These are phyloP conservation scores for Sporothrix luriei DNA, from an alignment of 2,329 filamentous ascomycete genomes.

Conservation along the genomic window DNA sequence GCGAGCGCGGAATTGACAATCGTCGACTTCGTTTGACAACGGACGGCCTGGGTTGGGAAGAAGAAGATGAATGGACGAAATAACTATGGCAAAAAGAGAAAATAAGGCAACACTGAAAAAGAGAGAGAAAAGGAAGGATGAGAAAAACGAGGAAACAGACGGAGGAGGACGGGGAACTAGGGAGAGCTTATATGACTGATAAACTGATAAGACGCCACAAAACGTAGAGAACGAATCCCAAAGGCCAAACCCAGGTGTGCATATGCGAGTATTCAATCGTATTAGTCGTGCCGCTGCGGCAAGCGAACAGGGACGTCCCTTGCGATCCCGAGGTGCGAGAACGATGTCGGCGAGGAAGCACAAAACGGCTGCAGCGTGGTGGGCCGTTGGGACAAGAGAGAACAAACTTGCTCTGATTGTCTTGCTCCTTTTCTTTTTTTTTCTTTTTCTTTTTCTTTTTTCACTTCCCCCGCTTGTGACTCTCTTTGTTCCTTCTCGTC, in stretches of 20 bases:
- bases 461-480: no score
- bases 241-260: background rate
- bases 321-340: slow-evolving; percentile 7
- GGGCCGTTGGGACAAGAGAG: background rate
- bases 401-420: background rate
- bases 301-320: slow-evolving; percentile 6
- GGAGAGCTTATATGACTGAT: slow-evolving; percentile 30
- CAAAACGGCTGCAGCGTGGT: slow-evolving; percentile 30
- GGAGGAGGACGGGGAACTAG: slow-evolving; percentile 12
- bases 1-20: slow-evolving; percentile 1
- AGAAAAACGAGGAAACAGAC: background rate
- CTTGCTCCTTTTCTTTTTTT: background rate
- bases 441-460: background rate
- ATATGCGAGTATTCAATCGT: slow-evolving; percentile 20
- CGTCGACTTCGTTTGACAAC: background rate
- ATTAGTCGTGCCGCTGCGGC: slow-evolving; percentile 22
- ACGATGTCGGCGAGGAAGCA: slow-evolving; percentile 19
- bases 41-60: background rate
- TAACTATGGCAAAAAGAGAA: background rate
- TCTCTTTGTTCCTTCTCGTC: background rate
- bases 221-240: background rate
- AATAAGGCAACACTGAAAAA: slow-evolving; percentile 6
- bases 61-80: background rate
- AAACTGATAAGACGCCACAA: slow-evolving; percentile 27
- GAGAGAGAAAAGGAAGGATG: background rate